A percentile compares a stretch with the other conserved stretches of the same genome.
Conservation (phyloP, 495 filamentous ascomycete genomes). For the Penicillium diatomitis region DNA sequence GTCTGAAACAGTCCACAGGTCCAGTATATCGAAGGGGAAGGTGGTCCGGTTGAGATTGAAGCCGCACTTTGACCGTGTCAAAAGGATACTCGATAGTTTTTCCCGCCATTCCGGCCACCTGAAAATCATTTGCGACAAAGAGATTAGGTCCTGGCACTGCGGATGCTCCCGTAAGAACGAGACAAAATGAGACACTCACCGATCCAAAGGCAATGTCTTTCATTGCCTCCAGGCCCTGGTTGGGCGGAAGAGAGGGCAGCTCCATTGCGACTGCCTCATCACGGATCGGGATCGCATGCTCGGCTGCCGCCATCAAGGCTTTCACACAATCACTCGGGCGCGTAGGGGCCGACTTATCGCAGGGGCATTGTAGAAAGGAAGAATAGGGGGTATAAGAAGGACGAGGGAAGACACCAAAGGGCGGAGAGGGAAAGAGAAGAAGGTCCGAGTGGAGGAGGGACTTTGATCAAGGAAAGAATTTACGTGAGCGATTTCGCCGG, state of each 20-base stretch:
- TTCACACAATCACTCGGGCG: constrained; percentile 14
- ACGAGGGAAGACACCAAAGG: too few relatives aligned
- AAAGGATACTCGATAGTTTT: constrained; percentile 98
- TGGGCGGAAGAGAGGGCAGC: constrained; percentile 35
- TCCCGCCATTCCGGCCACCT: constrained; percentile 81
- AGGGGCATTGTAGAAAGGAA: constrained; percentile 12
- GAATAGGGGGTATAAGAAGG: neutral
- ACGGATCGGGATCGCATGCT: constrained; percentile 31
- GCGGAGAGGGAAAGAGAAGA: too few relatives aligned
- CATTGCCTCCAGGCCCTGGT: constrained; percentile 55
- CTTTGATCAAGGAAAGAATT: neutral
- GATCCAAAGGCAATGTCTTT: constrained; percentile 82
- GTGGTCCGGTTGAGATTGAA: constrained; percentile 66
- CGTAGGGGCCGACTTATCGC: constrained; percentile 21
- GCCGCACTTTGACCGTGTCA: constrained; percentile 88
- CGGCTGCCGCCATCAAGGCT: constrained; percentile 35
- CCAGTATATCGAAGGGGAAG: constrained; percentile 76
- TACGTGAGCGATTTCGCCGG: constrained; percentile 14
- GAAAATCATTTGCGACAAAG: neutral
- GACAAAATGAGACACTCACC: constrained; percentile 40
- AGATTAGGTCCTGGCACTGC: too few relatives aligned
- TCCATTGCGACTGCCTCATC: constrained; percentile 36
- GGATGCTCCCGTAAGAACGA: neutral
- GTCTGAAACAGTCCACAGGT: constrained; percentile 86
- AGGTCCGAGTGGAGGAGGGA: too few relatives aligned